Evolutionary conservation across 169 alveolate species (phyloP), one percentile per base, ranked within the genome.

Genomic region (Eimeria necatrix): DNA sequence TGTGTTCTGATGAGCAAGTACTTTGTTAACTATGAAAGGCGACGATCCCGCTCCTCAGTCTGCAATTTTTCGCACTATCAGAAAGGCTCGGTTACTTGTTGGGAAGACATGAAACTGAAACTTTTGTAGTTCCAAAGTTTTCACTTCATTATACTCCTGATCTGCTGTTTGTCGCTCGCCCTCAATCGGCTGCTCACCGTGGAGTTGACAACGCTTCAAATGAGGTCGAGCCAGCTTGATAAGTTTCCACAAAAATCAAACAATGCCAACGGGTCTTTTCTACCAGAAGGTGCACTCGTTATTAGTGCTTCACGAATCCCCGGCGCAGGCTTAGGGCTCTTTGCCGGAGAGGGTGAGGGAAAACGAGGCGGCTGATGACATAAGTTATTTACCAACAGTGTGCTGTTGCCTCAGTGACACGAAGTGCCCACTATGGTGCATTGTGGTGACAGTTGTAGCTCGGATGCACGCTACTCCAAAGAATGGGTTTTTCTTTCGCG

Each of bases 271-370:
- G 91, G 91, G 59, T 83, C 91, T 53, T 83, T 83, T 9, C 91
- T 83, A 10, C 56, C 91, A 3, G 74, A n/a, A 22, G 91, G 91
- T 32, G 91, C 91, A 4, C 74, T 83, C 6, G 6, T 53, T 20
- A 26, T 56, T 32, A 22, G 8, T 14, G 20, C 12, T 24, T 83
- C 91, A 4, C 53, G 48, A 4, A 83, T 83, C 24, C 59, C 91
- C 3, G 74, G 91, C 56, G 91, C 91, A 16, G 91, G 91, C 53
- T n/a, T 83, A 24, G 91, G 91, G 12, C 91, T 83, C 73, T 83
- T 83, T 26, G 91, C 74, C 8, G 68, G 60, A 56, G 41, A 22
- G 53, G 68, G 91, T 83, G 74, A 24, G 91, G 49, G 18, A 0
- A 26, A 51, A 3, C 26, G 4, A 32, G 83, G 8, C 3, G 83